Evolutionary conservation across 2,329 filamentous ascomycete genomes (phyloP), one percentile per base, ranked within the genome.

Genomic region (Cordyceps militaris): DNA sequence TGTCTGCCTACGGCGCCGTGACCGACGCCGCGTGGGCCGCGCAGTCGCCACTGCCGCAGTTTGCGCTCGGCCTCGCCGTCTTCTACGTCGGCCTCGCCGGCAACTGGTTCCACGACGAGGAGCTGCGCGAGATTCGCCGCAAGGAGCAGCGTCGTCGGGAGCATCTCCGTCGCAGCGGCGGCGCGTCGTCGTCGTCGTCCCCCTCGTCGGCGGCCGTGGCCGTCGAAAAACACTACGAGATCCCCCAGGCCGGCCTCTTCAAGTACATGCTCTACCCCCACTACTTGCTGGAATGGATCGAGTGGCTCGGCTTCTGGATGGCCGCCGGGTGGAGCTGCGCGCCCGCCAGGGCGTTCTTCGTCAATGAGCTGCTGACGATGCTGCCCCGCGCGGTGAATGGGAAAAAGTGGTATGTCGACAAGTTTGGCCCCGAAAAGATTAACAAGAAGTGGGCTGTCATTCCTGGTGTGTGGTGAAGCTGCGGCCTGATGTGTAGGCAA

Each of bases 201-300:
- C 11, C 30, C 11, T 6, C 6, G 6, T 11, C 40, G 21, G 10
- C 19, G 2, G 21, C 40, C 13, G 70, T 73, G 46, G 73, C 79
- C 59, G 85, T 89, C 61, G 81, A 88, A 47, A 96, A 94, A 74
- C 83, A 95, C 61, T 97, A 97, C 70, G 84, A 89, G 74, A 82
- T 99, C 54, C 94, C 94, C 0, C 78, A 89, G 67, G 87, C 87
- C 52, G 91, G 92, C 0, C 73, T 96, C 51, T 99, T 97, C 73
- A 79, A 81, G 63, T 87, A 85, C 66, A 82, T 96, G 68, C 79
- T 97, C 59, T 96, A 87, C 71, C 91, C 94, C 63, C 94, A 99
- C 71, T 99, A 97, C 71, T 78, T 96, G n/a, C 88, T 87, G 68
- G 94, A 99, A 75, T 99, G 94, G 94, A 70, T 96, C 55, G 94